Percentiles rank a stretch among this genome's conserved stretches.
phyloP scores from a whole-genome alignment of 1,139 yeast species.

The Nakaseomyces bracarensis region DNA sequence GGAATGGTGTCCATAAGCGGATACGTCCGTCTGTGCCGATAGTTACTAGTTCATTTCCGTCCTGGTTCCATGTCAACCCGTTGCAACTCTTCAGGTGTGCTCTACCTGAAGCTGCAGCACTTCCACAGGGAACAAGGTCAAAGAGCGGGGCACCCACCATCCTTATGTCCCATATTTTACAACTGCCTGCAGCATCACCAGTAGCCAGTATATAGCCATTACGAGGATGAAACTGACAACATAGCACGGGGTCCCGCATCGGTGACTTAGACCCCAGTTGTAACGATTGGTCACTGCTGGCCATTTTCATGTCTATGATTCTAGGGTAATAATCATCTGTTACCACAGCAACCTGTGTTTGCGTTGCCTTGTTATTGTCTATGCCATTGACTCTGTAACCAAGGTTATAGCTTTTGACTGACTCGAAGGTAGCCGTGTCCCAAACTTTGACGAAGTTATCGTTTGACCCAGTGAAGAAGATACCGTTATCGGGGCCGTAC shows the following conservation, averaged over 20 bases:
- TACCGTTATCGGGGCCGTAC: conserved; percentile 88
- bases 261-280: conserved; percentile 24
- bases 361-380: conserved; percentile 46
- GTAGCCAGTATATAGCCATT: conserved; percentile 47
- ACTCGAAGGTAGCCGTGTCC: conserved; percentile 60
- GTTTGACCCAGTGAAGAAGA: conserved; percentile 76
- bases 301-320: conserved; percentile 54
- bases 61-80: conserved; percentile 22
- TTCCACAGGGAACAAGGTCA: not conserved
- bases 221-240: conserved; percentile 68
- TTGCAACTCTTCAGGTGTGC: conserved; percentile 24
- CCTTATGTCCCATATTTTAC: conserved; percentile 35
- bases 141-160: conserved; percentile 15
- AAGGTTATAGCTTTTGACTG: conserved; percentile 57
- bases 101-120: no score
- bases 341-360: conserved; percentile 58
- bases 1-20: conserved; percentile 21
- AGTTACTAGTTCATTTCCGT: conserved; percentile 19
- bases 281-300: conserved; percentile 12
- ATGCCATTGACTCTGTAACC: conserved; percentile 46
- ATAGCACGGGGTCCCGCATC: conserved; percentile 58
- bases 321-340: conserved; percentile 64
- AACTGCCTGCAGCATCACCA: conserved; percentile 64
- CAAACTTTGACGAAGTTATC: conserved; percentile 73
- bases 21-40: conserved; percentile 25